Conservation (phyloP, 2,329 filamentous ascomycete genomes). For the Eurotiales sp. region DNA sequence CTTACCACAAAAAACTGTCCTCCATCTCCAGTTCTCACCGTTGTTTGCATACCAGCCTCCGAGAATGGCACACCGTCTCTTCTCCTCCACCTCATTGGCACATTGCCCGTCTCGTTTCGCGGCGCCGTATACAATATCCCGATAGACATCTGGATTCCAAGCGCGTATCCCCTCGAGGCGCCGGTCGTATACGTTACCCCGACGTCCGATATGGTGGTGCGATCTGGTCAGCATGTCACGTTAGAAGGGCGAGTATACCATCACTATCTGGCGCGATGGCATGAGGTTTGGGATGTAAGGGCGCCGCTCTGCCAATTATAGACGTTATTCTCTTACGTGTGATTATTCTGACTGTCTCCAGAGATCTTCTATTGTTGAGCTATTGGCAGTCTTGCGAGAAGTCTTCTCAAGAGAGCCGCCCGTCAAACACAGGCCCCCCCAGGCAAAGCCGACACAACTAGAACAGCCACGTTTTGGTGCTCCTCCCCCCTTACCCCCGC, state of each 20-base stretch:
- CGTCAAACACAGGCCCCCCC: conserved; percentile 66
- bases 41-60: conserved; percentile 59
- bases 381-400: conserved; percentile 75
- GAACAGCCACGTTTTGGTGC: conserved; percentile 32
- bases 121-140: conserved; percentile 89
- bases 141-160: conserved; percentile 87
- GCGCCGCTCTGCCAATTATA: too few relatives aligned
- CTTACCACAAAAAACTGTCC: too few relatives aligned
- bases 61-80: conserved; percentile 83
- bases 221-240: conserved; percentile 92
- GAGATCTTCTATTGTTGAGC: conserved; percentile 82
- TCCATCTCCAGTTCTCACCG: too few relatives aligned
- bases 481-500: conserved; percentile 67
- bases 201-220: conserved; percentile 80
- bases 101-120: conserved; percentile 85
- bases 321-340: too few relatives aligned
- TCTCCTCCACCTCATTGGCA: conserved; percentile 80
- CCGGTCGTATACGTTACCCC: conserved; percentile 88
- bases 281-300: conserved; percentile 84
- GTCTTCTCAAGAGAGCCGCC: conserved; percentile 94
- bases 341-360: conserved; percentile 24
- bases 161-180: conserved; percentile 79
- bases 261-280: conserved; percentile 89
- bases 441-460: conserved; percentile 21
- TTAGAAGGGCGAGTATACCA: conserved; percentile 92